These are phyloP conservation scores for Claviceps arundinis DNA, from an alignment of 2,329 filamentous ascomycete species.

Conservation along the genomic window DNA sequence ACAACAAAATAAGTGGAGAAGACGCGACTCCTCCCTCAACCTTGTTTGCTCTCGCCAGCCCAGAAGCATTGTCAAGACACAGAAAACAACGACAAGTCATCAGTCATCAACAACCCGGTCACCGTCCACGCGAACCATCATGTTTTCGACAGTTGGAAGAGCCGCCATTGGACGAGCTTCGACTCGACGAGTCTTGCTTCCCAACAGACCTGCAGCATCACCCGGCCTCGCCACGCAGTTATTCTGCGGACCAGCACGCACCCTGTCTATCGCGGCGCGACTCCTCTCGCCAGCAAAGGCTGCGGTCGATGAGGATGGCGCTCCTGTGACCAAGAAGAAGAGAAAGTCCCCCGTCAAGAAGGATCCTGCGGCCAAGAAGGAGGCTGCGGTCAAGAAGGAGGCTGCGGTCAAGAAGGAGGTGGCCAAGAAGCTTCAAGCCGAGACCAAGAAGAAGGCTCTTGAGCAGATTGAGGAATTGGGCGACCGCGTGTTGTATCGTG, in stretches of 20 bases:
- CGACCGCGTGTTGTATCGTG: not conserved
- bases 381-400: slow-evolving; percentile 24
- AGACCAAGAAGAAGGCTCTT: slow-evolving; percentile 7
- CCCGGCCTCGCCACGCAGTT: slow-evolving; percentile 7
- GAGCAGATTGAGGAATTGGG: too few relatives aligned
- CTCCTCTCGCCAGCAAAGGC: slow-evolving; percentile 12
- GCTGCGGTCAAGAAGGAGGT: slow-evolving; percentile 26
- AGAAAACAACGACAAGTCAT: not conserved
- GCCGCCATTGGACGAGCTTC: slow-evolving; percentile 21
- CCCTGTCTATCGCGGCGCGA: slow-evolving; percentile 17
- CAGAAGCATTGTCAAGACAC: not conserved
- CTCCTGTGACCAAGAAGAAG: slow-evolving; percentile 7
- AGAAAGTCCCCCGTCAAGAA: slow-evolving; percentile 27
- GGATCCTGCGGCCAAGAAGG: slow-evolving; percentile 2
- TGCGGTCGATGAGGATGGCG: slow-evolving; percentile 9
- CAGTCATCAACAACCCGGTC: not conserved
- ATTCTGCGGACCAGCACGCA: slow-evolving; percentile 4
- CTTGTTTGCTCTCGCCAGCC: not conserved
- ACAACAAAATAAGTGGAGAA: not conserved
- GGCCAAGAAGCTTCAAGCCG: slow-evolving; percentile 8
- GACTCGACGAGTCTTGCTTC: slow-evolving; percentile 20
- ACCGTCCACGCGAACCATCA: slow-evolving; percentile 10
- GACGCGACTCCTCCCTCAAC: not conserved
- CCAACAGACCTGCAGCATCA: slow-evolving; percentile 9
- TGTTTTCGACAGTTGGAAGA: slow-evolving; percentile 30